Percentiles rank a stretch among this genome's conserved stretches.
Evolutionary conservation across 257 asterid species (phyloP).

Genomic region (Salvia miltiorrhiza): DNA sequence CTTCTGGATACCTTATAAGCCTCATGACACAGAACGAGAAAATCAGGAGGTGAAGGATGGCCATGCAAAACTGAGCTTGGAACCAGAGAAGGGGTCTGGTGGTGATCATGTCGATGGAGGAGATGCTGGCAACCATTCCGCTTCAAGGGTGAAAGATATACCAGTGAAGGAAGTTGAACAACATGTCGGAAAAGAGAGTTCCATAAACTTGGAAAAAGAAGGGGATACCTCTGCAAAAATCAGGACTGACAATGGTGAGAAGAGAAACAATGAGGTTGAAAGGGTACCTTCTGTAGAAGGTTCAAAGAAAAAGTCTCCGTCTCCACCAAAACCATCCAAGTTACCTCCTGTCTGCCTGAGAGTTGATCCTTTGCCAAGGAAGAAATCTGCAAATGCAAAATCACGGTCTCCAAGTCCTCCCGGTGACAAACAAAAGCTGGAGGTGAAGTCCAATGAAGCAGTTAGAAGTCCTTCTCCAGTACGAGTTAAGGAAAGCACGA

Average conservation of each 20-base stretch:
- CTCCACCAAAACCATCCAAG: conserved; percentile 51
- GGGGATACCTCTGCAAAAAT: conserved; percentile 15
- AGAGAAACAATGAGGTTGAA: conserved; percentile 21
- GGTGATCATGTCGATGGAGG: conserved; percentile 19
- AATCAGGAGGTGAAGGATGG: background rate
- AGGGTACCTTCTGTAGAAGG: conserved; percentile 19
- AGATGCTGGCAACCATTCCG: background rate
- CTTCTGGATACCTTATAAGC: conserved; percentile 58
- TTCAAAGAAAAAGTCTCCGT: conserved; percentile 24
- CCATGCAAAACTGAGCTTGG: conserved; percentile 10
- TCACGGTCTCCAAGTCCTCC: conserved; percentile 56
- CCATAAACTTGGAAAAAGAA: conserved; percentile 1
- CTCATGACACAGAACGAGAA: conserved; percentile 21
- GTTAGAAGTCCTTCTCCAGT: conserved; percentile 7
- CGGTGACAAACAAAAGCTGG: conserved; percentile 29
- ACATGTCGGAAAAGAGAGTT: conserved; percentile 9
- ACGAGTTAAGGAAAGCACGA: conserved; percentile 26
- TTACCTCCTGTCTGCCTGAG: conserved; percentile 77
- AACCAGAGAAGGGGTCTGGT: conserved; percentile 5
- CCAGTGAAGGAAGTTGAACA: conserved; percentile 50
- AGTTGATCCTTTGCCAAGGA: conserved; percentile 70
- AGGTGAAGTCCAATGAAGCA: conserved; percentile 14
- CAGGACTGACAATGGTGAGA: conserved; percentile 9
- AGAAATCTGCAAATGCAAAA: conserved; percentile 31
- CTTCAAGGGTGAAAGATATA: conserved; percentile 24